Base-by-base conservation (phyloP, 108 stramenopile species). In the Seminavis robusta region DNA sequence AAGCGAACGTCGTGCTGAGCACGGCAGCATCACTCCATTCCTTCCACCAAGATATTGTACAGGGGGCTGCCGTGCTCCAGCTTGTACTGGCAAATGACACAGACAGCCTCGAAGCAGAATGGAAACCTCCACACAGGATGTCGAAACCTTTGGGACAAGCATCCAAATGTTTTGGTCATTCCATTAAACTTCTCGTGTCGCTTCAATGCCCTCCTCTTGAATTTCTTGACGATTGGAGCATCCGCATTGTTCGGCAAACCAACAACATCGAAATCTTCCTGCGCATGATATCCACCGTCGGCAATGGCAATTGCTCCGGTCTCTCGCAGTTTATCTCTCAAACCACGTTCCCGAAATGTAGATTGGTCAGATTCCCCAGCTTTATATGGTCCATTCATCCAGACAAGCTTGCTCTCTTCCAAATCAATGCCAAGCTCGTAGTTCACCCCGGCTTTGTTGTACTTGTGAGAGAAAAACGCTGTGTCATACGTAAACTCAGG, bases 371-470 rank as follows among this genome's bases (percentile, higher is more conserved):
- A 27, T 23, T 7, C 5, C 33, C 50, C 44, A 36, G 59, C 59
- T 43, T 42, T 23, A 17, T 27, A 54, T 46, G 67, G 67, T 8
- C 67, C 59, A 49, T 54, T 68, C 11, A 46, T 60, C 67, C 67
- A 68, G 13, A 31, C 49, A 11, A 50, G 28, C 10, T 30, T 9
- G 19, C 9, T 7, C 24, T 11, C 13, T 27, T 0, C 11, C 11
- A 50, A 10, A 17, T 15, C 44, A 17, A 45, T 45, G 28, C 27
- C 49, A 16, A 50, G 17, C 9, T 34, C 58, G 24, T 59, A 59
- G 25, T 25, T 23, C 7, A 46, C 10, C 4, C 46, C 58, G 5
- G 58, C 58, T 16, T 25, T 21, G 19, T 47, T 33, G 16, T 20
- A 47, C 24, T 59, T 59, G 46, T 59, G 46, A 8, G 27, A 29